Base-by-base conservation (phyloP, 169 alveolate species). In the Plasmodium vivax region DNA sequence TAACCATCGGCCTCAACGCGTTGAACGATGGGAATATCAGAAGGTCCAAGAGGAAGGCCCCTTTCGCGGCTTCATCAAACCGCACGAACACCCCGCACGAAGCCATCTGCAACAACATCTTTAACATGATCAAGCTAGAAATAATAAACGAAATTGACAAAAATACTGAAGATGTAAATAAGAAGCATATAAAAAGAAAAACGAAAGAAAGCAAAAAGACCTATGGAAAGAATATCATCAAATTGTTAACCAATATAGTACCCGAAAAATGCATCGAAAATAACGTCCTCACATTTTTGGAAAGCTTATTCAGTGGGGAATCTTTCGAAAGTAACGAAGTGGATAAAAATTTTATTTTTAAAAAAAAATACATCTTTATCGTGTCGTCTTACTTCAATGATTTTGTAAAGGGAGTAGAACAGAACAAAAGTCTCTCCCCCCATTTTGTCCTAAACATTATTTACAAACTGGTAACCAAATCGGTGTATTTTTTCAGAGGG, bases 191-290 rank as follows among this genome's bases (percentile, higher is more conserved):
- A 45, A 92, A 92, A 72, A 43, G 81, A 38, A 92, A 92, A 82
- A 92, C 95, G 23, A 92, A 45, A 36, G 95, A 92, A 92, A 82
- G 95, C 62, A 43, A 74, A 92, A 92, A 92, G 75, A 81, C 68
- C n/a, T 92, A 92, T 82, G 95, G 95, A 73, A 72, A 27, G 30
- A 92, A 92, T 82, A 92, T 92, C 38, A 92, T 92, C n/a, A 92
- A 83, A 12, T 68, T 82, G 75, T 82, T 92, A 82, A 56, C 87
- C 38, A 92, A 32, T 71, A 51, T 82, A 30, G 62, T 92, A 47
- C 85, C 95, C 38, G 95, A 77, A 72, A 16, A 32, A 82, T 92
- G 92, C 30, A 82, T 92, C 54, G 92, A 92, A 82, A 58, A 82
- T 73, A 82, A 92, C 82, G 58, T 92, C n/a, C 83, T 92, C 45